phyloP scores from a whole-genome alignment of 1,284 basidiomycete genomes.

The Leucoagaricus sp. region DNA sequence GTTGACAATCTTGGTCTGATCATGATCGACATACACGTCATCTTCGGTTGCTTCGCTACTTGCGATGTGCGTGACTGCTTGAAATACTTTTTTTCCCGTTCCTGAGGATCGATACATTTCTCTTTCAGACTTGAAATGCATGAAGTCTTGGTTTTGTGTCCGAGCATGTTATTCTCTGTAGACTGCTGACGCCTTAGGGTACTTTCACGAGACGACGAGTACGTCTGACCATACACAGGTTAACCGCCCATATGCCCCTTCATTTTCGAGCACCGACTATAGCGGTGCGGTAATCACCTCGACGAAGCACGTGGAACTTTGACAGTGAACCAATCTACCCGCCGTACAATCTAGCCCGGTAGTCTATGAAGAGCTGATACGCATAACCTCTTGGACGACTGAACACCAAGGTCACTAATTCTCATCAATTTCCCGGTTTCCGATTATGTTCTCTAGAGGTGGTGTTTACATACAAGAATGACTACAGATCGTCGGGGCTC shows the following conservation, averaged over 20 bases:
- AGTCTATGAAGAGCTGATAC: too few species aligned
- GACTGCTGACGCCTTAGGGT: not conserved
- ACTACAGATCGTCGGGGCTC: constrained; percentile 2
- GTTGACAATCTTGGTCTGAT: not conserved
- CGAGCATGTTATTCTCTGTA: too few species aligned
- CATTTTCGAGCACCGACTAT: not conserved
- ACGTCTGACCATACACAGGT: not conserved
- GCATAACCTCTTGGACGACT: too few species aligned
- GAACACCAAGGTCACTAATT: too few species aligned
- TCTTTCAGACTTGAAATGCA: not conserved
- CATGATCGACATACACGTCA: not conserved
- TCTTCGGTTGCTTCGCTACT: not conserved
- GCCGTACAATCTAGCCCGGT: not conserved
- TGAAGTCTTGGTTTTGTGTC: too few species aligned
- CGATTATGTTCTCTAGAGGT: not conserved
- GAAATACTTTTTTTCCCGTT: not conserved
- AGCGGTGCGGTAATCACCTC: not conserved
- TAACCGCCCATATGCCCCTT: not conserved
- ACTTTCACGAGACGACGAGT: not conserved
- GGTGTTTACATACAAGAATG: constrained; percentile 2
- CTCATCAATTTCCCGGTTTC: not conserved
- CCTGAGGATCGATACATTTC: not conserved
- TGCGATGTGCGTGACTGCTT: not conserved
- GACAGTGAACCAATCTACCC: not conserved
- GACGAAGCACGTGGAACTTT: not conserved